Base-by-base conservation (phyloP, 805 yeast genomes). In the Clavispora santaluciae region DNA sequence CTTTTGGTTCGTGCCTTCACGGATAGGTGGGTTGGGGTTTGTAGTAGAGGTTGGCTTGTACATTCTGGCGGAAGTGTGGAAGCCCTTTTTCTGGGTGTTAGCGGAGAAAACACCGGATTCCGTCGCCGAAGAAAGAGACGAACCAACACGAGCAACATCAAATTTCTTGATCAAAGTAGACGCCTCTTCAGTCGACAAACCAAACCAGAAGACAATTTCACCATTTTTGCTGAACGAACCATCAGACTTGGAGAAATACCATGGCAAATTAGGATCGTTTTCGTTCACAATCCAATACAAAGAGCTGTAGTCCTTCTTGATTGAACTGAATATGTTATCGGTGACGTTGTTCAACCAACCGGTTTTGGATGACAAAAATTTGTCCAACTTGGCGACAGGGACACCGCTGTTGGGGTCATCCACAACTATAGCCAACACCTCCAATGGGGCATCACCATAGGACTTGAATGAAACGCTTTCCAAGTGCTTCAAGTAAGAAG, bases 321-420 rank as follows among this genome's bases (percentile, higher is more conserved):
- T 75, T 12, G 95, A 80, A 40, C 74, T 76, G 78, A 95, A 93
- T 39, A 93, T 84, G 64, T 90, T 91, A 60, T 93, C 99, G 43
- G 96, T 85, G 41, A 93, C 96, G 50, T 91, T 91, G 70, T 93
- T 93, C 60, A 91, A 82, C 99, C 99, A 93, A 35, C 98, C 98
- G 40, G 84, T 76, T 61, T 85, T 83, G 17, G 95, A 78, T 18
- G 95, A 87, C 50, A 89, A 72, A 60, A 93, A 88, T 66, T 86
- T 88, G 61, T 87, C 95, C 47, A 93, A 68, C 36, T 73, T 76
- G 9, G 96, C 84, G 39, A 86, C 70, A 9, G 39, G 12, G 25
- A 38, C 26, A n/a, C 24, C 31, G 40, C 84, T 69, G 11, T 63
- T 63, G 11, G 64, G 64, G n/a, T 58, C 51, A 29, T 72, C 73